Percentiles rank a stretch among this genome's conserved stretches.
phyloP scores from a whole-genome alignment of 345 rosid species.

The Linum trigynum region DNA sequence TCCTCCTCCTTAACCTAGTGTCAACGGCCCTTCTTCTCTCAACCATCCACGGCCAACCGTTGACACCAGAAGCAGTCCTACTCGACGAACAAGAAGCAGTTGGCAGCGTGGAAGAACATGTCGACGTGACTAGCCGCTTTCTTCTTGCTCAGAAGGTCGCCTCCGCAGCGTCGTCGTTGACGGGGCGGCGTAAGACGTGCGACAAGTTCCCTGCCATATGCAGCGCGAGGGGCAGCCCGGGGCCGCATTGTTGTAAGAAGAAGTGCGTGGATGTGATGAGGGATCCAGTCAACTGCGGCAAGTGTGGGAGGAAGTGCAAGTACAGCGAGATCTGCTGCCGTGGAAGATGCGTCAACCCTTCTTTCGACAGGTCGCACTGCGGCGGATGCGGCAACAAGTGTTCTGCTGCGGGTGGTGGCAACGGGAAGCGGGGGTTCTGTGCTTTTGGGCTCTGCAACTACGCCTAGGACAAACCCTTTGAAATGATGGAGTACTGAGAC shows the following conservation, averaged over 20 bases:
- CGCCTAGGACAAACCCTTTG: constrained; percentile 5
- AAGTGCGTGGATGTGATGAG: constrained; percentile 21
- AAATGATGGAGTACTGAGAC: no score
- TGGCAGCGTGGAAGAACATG: no score
- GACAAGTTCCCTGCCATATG: constrained; percentile 17
- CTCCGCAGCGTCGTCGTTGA: no score
- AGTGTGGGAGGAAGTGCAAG: constrained; percentile 34
- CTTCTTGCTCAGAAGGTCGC: no score
- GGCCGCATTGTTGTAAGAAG: constrained; percentile 29
- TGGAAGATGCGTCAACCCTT: constrained; percentile 33
- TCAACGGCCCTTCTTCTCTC: no score
- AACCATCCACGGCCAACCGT: no score
- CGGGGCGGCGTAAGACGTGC: constrained; percentile 3
- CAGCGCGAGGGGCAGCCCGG: constrained; percentile 24
- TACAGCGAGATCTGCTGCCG: constrained; percentile 30
- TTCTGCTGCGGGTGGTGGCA: background rate
- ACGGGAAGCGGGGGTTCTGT: constrained; percentile 21
- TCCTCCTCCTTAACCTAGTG: no score
- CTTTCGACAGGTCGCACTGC: constrained; percentile 20
- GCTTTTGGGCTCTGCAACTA: constrained; percentile 34
- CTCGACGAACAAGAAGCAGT: no score
- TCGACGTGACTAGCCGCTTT: no score
- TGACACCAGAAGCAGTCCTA: no score
- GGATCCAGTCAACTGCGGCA: constrained; percentile 30
- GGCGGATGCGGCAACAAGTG: constrained; percentile 29